Base-by-base conservation (phyloP, 495 filamentous ascomycete species). In the Trichoderma erinaceum region DNA sequence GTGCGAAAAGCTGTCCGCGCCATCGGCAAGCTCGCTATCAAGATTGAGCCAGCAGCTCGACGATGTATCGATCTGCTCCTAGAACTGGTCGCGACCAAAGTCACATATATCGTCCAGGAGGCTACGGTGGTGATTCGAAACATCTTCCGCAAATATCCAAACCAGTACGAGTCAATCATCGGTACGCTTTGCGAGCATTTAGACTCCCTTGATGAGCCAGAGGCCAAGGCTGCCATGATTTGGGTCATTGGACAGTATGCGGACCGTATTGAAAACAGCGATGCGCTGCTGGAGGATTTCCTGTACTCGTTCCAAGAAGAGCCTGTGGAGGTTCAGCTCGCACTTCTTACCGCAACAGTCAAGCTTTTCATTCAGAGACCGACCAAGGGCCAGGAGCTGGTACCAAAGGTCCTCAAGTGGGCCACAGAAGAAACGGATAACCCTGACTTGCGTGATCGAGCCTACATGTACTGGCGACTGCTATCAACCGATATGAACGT, bases 171-270 rank as follows among this genome's bases (percentile, higher is more conserved):
- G 78, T 91, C 89, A 68, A 98, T 99, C 79, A 99, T 99, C 76
- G 87, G 88, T 16, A 92, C 92, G 8, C 86, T 99, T 1, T 97
- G 96, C 79, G 91, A 97, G 78, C 92, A 99, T 75, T 86, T 99
- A 46, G 95, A 99, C 80, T 94, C 92, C 8, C 84, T 99, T 32
- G 95, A 99, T 75, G 95, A 99, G 75, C 95, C 95, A n/a, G 95
- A 99, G 75, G 95, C 95, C 48, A 99, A 98, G 76, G 92, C 94
- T 5, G 95, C 95, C n/a, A 94, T 99, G 86, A 96, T 99, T 70
- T 99, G 95, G 95, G 92, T 99, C 67, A 98, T 99, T 72, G 95
- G 95, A 3, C 92, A 99, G 73, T 99, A 99, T 75, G 96, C 95
- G 10, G 91, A 92, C 73, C 88, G 95, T 21, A 99, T 99, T 71